Evolutionary conservation across 2,329 filamentous ascomycete species (phyloP).

Genomic region (Trichophyton simii): DNA sequence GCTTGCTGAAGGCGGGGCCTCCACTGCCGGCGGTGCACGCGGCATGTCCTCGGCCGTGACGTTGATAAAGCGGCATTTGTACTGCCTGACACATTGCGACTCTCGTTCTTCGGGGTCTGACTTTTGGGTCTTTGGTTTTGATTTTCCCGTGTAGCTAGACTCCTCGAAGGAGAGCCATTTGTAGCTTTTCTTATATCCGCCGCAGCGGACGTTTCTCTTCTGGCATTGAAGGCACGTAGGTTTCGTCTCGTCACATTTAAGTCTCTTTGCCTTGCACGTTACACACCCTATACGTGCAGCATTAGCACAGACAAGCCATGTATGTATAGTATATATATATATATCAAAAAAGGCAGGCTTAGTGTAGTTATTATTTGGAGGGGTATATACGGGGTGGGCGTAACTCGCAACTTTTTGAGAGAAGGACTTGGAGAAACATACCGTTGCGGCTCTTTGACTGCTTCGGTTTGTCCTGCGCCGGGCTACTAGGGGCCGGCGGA

Average conservation of each 20-base stretch:
- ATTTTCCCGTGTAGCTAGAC: slow-evolving; percentile 37
- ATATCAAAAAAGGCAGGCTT: slow-evolving; percentile 1
- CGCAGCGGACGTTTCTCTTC: slow-evolving; percentile 52
- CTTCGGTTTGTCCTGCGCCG: slow-evolving; percentile 43
- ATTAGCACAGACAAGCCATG: slow-evolving; percentile 4
- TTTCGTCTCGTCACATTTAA: slow-evolving; percentile 64
- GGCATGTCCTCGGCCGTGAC: not conserved
- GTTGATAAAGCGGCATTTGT: not conserved
- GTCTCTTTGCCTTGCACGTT: slow-evolving; percentile 59
- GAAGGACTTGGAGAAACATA: slow-evolving; percentile 32
- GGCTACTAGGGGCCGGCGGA: not conserved
- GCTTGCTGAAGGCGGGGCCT: not conserved
- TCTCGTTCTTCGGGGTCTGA: slow-evolving; percentile 18
- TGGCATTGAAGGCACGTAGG: slow-evolving; percentile 55
- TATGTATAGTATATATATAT: not conserved
- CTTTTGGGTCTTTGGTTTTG: slow-evolving; percentile 35
- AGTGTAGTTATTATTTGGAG: slow-evolving; percentile 7
- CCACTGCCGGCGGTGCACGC: not conserved
- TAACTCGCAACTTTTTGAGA: not conserved
- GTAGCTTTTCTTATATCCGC: slow-evolving; percentile 63
- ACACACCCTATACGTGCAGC: slow-evolving; percentile 45
- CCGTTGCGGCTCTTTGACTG: slow-evolving; percentile 66
- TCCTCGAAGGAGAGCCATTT: slow-evolving; percentile 63
- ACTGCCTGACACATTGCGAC: not conserved
- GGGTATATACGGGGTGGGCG: no score